Conservation (phyloP, 2,329 filamentous ascomycete species). For the Diplodia sapinea region DNA sequence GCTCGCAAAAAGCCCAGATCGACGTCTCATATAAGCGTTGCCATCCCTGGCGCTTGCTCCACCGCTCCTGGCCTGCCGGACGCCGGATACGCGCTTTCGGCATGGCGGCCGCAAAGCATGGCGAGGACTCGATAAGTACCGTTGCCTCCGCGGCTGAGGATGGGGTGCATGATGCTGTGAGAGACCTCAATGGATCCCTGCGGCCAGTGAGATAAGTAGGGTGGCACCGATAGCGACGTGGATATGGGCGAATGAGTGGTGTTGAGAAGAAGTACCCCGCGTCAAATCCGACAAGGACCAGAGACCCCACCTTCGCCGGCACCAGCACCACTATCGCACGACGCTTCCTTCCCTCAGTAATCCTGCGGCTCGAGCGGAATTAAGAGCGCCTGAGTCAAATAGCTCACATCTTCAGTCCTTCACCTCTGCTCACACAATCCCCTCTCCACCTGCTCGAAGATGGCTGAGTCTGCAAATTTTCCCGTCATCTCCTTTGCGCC, state of each 20-base stretch:
- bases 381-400: not conserved
- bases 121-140: not conserved
- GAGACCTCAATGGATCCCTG: not conserved
- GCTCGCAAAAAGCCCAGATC: constrained; percentile 12
- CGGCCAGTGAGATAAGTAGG: not conserved
- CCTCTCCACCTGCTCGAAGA: not conserved
- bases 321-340: constrained; percentile 20
- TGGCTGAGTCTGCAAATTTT: constrained; percentile 25
- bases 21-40: constrained; percentile 8
- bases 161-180: not conserved
- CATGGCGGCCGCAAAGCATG: not conserved
- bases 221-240: not conserved
- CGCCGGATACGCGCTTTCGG: not conserved
- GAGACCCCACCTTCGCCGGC: constrained; percentile 17
- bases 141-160: not conserved
- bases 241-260: constrained; percentile 8
- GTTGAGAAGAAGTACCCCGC: constrained; percentile 19
- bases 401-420: not conserved
- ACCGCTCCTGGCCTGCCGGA: not conserved
- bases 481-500: constrained; percentile 22
- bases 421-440: not conserved
- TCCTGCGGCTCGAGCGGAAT: not conserved
- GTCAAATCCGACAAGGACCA: not conserved
- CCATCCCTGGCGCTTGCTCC: constrained; percentile 17
- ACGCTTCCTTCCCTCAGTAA: not conserved